Conservation (phyloP, 257 asterid genomes). For the Cordia subcordata region DNA sequence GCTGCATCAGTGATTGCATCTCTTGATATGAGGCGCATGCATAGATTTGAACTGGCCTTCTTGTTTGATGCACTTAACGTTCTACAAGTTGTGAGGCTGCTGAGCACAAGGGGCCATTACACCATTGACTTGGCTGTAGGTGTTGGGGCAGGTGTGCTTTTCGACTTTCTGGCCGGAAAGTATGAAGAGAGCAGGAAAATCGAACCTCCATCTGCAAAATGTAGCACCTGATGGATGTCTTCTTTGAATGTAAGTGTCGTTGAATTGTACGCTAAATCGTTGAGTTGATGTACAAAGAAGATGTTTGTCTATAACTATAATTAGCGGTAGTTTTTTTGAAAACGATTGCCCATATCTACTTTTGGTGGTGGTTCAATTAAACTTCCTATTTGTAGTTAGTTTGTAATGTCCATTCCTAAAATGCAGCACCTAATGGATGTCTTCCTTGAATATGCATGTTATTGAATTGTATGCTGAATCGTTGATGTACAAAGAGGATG, state of each 20-base stretch:
- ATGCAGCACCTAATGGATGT: background rate
- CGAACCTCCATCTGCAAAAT: background rate
- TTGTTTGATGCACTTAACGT: conserved; percentile 59
- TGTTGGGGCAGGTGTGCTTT: conserved; percentile 75
- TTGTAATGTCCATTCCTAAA: background rate
- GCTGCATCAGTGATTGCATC: conserved; percentile 94
- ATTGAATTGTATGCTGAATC: too few species aligned
- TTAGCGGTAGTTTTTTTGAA: too few species aligned
- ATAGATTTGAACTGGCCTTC: conserved; percentile 64
- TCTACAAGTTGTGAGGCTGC: conserved; percentile 68
- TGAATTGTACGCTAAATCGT: too few species aligned
- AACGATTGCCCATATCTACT: too few species aligned
- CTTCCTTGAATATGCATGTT: too few species aligned
- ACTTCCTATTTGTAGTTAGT: too few species aligned
- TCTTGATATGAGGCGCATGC: conserved; percentile 75
- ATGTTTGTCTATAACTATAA: too few species aligned
- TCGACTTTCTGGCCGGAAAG: conserved; percentile 73
- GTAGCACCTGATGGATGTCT: conserved; percentile 1
- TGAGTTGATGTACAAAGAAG: too few species aligned
- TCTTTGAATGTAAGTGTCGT: too few species aligned
- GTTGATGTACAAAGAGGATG: too few species aligned
- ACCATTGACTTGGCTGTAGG: conserved; percentile 88
- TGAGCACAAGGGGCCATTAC: conserved; percentile 91
- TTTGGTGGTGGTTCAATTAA: too few species aligned
- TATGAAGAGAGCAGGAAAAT: conserved; percentile 49